Evolutionary conservation across 2,329 filamentous ascomycete genomes (phyloP), one percentile per base, ranked within the genome.

Genomic region (Aureobasidium zeae): DNA sequence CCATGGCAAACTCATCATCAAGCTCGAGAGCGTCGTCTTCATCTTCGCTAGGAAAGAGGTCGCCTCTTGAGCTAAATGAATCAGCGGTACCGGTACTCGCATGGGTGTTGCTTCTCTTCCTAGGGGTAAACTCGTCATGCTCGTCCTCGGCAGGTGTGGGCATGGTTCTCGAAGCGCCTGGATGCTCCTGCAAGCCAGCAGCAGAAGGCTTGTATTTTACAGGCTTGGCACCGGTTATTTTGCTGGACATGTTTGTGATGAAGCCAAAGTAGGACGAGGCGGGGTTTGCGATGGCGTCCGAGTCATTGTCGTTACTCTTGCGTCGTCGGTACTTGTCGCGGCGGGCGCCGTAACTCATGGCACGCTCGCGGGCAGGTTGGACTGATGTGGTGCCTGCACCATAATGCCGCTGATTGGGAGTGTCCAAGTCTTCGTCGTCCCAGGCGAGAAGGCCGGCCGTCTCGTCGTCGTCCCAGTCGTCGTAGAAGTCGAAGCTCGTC

Each of bases 401-500:
- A 36, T 50, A 51, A n/a, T n/a, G n/a, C n/a, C n/a, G n/a, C 30
- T 21, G 21, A 28, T 26, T 54, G 45, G 34, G 55, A 53, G 86
- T 73, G 59, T 94, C 89, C 67, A 93, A 79, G 58, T 94, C 87
- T 55, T 93, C 87, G 53, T 75, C 79, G 28, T 81, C 80, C 84
- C 86, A 94, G 33, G 77, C 81, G 41, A 88, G 66, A 35, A 89
- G 62, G 0, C 79, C 74, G 28, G 78, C 73, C 24, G 68, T 69
- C 38, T 75, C 73, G 21, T 78, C 74, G 33, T 74, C 71, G 49
- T 94, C 86, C 89, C 89, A 96, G 63, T 95, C 89, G 63, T 95
- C 89, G 67, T 96, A 96, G 61, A 96, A 96, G 62, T 95, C 89
- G 60, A 96, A 96, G 56, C 77, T 88, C 55, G 83, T 77, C 63